These are phyloP conservation scores for Ophiorrhiza pumila DNA, from an alignment of 257 asterid species.

Conservation along the genomic window DNA sequence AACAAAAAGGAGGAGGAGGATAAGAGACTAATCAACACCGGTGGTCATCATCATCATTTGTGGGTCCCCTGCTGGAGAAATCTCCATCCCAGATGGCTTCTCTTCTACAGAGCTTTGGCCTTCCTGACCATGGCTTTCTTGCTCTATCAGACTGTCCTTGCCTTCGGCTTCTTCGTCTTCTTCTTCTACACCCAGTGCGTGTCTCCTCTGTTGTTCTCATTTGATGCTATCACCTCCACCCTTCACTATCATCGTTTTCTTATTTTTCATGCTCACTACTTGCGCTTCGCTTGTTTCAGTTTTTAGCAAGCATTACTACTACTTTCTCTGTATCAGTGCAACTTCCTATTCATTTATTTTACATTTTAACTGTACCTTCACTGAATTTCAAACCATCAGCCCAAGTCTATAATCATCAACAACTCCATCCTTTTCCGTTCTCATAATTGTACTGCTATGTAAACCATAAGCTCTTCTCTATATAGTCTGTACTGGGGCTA, in stretches of 20 bases:
- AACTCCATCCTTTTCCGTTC: too few species aligned
- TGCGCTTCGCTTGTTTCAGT: too few species aligned
- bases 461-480: too few species aligned
- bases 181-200: slow-evolving; percentile 83
- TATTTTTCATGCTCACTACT: background rate
- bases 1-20: slow-evolving; percentile 18
- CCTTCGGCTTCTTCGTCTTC: slow-evolving; percentile 66
- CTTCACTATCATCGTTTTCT: background rate
- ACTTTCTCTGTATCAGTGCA: too few species aligned
- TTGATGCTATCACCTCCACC: background rate
- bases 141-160: slow-evolving; percentile 49
- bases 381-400: too few species aligned
- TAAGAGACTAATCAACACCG: background rate
- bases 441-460: too few species aligned
- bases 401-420: too few species aligned
- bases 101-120: slow-evolving; percentile 63
- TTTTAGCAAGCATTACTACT: too few species aligned
- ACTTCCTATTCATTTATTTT: too few species aligned
- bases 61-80: slow-evolving; percentile 79
- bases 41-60: slow-evolving; percentile 22
- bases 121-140: slow-evolving; percentile 53
- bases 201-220: background rate
- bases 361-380: too few species aligned
- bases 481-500: too few species aligned
- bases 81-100: slow-evolving; percentile 76